Evolutionary conservation across 768 basidiomycete species (phyloP), one percentile per base, ranked within the genome.

Genomic region (Rhizopogon roseolus): DNA sequence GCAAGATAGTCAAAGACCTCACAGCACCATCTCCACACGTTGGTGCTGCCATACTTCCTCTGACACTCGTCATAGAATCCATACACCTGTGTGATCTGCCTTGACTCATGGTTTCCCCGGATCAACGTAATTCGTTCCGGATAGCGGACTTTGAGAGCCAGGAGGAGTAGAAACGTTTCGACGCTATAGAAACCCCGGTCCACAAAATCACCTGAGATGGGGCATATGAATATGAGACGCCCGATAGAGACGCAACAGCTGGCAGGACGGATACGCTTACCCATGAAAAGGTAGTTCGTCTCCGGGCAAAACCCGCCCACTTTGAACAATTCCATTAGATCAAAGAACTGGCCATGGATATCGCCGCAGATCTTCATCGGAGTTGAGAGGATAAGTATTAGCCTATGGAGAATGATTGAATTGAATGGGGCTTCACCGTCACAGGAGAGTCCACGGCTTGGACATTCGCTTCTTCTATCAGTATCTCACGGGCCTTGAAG

Each of bases 1-100:
- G 92, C 90, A 44, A 98, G 82, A 70, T 97, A 98, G 68, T 98
- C 96, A 62, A 99, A 99, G 8, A 98, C 94, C 64, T 98, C 95
- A 68, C 94, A 98, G 70, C 95, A 98, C 84, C 93, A 97, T 59
- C 96, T 73, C 95, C 96, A 98, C 52, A 98, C 96, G 69, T 93
- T 93, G 55, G 84, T 85, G 62, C 81, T 85, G 4, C 95, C 95
- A 63, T 97, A 98, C 69, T 98, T 98, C 36, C 95, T 76, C 70
- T 93, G 90, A 68, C 96, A 98, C 66, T 98, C 96, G 71, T 98
- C 96, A 70, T 91, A 93, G 64, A 93, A 93, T 17, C 91, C 90
- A 66, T 93, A 93, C 0, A 93, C 92, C 67, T 98, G 96, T 0
- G 96, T 98, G 61, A 98, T 98, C 66, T 98, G 96, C 3, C 96